Evolutionary conservation across 75 land plant genomes (phyloP).

Genomic region (Sequoia sempervirens): DNA sequence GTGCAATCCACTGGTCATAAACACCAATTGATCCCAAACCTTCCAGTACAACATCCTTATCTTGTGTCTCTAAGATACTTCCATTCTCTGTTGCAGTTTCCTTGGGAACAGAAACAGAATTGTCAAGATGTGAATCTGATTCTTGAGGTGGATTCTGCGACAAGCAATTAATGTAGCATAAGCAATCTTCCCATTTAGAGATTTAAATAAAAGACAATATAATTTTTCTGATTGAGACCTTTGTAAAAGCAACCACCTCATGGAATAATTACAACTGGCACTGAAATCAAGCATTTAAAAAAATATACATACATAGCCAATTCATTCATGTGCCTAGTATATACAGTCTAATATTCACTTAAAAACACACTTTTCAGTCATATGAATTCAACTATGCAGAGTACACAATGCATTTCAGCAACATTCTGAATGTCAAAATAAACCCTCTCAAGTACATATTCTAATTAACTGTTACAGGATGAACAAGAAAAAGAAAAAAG

Average conservation of each 20-base stretch:
- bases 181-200: background rate
- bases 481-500: background rate
- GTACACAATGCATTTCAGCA: background rate
- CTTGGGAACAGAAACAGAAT: constrained; percentile 38
- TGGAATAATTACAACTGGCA: background rate
- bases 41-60: constrained; percentile 64
- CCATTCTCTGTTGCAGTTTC: constrained; percentile 56
- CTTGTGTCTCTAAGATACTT: constrained; percentile 50
- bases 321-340: background rate
- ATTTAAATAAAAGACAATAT: background rate
- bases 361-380: background rate
- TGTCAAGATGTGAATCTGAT: constrained; percentile 27
- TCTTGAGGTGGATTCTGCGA: constrained; percentile 31
- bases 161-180: background rate
- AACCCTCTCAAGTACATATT: background rate
- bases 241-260: background rate
- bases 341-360: background rate
- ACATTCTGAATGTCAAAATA: background rate
- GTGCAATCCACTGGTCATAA: constrained; percentile 81
- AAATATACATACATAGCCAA: background rate
- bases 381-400: background rate
- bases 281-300: background rate
- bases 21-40: constrained; percentile 55
- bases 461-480: background rate
- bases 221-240: background rate